Evolutionary conservation across 306 rosid species (phyloP), one percentile per base, ranked within the genome.

Genomic region (Casuarina cunninghamiana): DNA sequence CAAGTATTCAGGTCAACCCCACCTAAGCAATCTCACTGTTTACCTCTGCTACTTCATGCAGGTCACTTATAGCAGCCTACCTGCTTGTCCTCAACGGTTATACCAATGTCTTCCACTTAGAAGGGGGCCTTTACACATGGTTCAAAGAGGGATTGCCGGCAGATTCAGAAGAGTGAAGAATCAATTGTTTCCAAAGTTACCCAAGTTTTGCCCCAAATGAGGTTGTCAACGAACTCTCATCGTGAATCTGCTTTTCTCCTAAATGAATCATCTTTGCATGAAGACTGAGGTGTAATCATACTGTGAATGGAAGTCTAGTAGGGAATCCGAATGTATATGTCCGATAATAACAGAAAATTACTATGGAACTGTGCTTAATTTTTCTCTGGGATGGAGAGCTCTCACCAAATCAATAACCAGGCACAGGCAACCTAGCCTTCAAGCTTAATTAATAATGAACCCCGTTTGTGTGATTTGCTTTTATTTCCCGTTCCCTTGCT

Each of bases 61-160:
- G 99, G 80, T 95, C 99, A n/a, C 76, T 95, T 74, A 95, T 95
- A 82, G 99, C 99, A 21, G 97, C 99, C 81, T 95, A 95, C 85
- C 75, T 95, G 94, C 92, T 95, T 57, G 93, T 87, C 76, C 97
- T 95, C 69, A 88, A 95, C 6, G 99, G 99, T 32, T 95, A 65
- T 55, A 77, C 79, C 86, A 93, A 95, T 77, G 96, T 95, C 72
- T 95, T 86, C 91, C 94, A 95, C 86, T 84, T 95, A 63, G 97
- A 95, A 84, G 99, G 97, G 5, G 99, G 99, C 58, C 97, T 95
- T 68, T 93, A 93, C 68, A 0, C 78, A 32, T 95, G 99, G 99
- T 87, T 79, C 75, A 93, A 91, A 80, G 94, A 90, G 81, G 99
- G 43, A 35, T 81, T 95, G 48, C 98, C 97, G 5, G 32, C 51